Evolutionary conservation across 495 filamentous ascomycete genomes (phyloP).

Genomic region (Aspergillus kassunensis): DNA sequence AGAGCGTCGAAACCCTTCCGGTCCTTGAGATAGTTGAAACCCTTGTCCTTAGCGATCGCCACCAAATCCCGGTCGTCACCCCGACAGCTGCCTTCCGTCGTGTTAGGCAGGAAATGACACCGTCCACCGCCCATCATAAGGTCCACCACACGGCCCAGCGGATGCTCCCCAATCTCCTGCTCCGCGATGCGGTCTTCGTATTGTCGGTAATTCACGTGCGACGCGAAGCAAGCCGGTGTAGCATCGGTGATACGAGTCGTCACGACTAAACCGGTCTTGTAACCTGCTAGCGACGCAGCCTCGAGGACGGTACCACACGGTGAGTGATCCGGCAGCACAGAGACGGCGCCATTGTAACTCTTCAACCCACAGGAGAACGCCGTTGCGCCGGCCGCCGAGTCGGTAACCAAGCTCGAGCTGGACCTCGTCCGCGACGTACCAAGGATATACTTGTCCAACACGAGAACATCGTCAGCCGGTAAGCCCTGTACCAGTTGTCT

Average conservation of each 20-base stretch:
- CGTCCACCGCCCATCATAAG: slow-evolving; percentile 88
- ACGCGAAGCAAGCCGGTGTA: slow-evolving; percentile 93
- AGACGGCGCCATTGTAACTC: slow-evolving; percentile 95
- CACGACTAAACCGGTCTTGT: slow-evolving; percentile 90
- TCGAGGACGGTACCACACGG: slow-evolving; percentile 95
- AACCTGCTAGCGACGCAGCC: slow-evolving; percentile 86
- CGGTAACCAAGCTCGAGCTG: slow-evolving; percentile 76
- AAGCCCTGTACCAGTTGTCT: slow-evolving; percentile 65
- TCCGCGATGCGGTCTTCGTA: slow-evolving; percentile 90
- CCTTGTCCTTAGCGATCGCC: slow-evolving; percentile 63
- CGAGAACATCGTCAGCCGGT: slow-evolving; percentile 65
- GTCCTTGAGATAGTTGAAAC: slow-evolving; percentile 72
- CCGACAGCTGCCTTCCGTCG: slow-evolving; percentile 71
- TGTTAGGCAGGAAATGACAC: slow-evolving; percentile 88
- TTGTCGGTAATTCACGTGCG: slow-evolving; percentile 72
- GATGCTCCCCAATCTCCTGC: slow-evolving; percentile 83
- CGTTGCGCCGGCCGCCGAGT: slow-evolving; percentile 92
- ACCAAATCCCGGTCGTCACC: slow-evolving; percentile 67
- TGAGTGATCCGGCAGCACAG: slow-evolving; percentile 74
- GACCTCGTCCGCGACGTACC: slow-evolving; percentile 86
- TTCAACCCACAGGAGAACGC: slow-evolving; percentile 90
- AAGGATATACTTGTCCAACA: slow-evolving; percentile 81
- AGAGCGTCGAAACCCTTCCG: slow-evolving; percentile 76
- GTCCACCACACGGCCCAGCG: slow-evolving; percentile 82
- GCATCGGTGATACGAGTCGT: slow-evolving; percentile 95